These are phyloP conservation scores for Penicillium sp. DNA, from an alignment of 2,329 filamentous ascomycete species.

Conservation along the genomic window DNA sequence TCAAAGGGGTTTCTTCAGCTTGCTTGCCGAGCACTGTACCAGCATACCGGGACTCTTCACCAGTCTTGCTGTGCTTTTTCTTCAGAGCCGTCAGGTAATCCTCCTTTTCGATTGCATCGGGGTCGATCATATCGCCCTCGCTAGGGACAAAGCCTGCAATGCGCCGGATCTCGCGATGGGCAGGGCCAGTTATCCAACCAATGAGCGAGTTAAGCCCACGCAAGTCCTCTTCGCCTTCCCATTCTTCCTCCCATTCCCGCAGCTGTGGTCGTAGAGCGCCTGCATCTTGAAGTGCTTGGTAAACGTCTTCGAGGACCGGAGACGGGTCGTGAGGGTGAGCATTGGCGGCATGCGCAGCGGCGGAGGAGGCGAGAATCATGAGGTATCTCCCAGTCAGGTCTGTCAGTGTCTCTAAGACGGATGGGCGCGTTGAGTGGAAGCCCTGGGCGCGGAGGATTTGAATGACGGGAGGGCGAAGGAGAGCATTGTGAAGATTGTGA, in stretches of 20 bases:
- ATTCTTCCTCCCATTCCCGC: constrained; percentile 63
- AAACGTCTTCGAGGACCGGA: constrained; percentile 68
- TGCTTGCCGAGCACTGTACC: constrained; percentile 75
- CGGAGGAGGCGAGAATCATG: constrained; percentile 64
- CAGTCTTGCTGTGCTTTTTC: constrained; percentile 85
- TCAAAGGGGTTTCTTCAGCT: constrained; percentile 64
- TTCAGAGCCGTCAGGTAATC: constrained; percentile 75
- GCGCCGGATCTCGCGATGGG: constrained; percentile 73
- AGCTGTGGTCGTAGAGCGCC: constrained; percentile 68
- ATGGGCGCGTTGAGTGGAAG: constrained; percentile 75
- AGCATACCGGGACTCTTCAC: constrained; percentile 78
- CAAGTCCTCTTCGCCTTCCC: constrained; percentile 67
- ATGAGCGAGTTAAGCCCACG: constrained; percentile 73
- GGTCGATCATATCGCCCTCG: constrained; percentile 48
- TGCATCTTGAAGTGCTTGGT: constrained; percentile 76
- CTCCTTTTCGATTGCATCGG: constrained; percentile 53
- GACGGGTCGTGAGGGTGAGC: constrained; percentile 60
- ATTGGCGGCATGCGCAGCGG: constrained; percentile 64
- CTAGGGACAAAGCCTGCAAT: constrained; percentile 67
- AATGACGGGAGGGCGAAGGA: constrained; percentile 79
- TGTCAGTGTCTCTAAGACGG: constrained; percentile 80
- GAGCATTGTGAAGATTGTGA: constrained; percentile 61
- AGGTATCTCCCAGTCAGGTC: constrained; percentile 82
- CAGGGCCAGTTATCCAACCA: constrained; percentile 68
- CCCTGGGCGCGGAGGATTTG: constrained; percentile 89